Conservation (phyloP, 1,284 basidiomycete genomes). For the Malassezia sympodialis region DNA sequence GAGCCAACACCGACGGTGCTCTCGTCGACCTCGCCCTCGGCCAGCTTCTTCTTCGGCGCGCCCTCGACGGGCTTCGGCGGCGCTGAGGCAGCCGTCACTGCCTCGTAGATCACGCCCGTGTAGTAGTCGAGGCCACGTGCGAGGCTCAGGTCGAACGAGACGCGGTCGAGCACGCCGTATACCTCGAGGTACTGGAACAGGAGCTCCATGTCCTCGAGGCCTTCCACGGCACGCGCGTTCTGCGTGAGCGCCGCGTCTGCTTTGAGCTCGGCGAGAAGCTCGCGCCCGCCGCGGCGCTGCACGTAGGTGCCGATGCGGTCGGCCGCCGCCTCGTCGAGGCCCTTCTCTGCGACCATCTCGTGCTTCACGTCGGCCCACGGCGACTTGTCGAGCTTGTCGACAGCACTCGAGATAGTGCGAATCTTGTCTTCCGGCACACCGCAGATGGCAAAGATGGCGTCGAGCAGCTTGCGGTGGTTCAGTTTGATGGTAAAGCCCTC, state of each 20-base stretch:
- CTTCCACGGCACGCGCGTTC: conserved; percentile 65
- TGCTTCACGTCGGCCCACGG: conserved; percentile 86
- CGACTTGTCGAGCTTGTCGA: conserved; percentile 93
- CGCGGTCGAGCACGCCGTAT: conserved; percentile 62
- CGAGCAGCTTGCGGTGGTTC: conserved; percentile 88
- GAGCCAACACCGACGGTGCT: conserved; percentile 88
- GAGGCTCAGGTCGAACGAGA: conserved; percentile 91
- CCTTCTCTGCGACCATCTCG: conserved; percentile 95
- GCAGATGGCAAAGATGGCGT: conserved; percentile 93
- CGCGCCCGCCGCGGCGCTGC: conserved; percentile 60
- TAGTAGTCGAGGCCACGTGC: conserved; percentile 97
- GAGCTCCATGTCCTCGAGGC: conserved; percentile 78
- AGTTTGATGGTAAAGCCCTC: conserved; percentile 84
- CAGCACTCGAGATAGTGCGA: conserved; percentile 86
- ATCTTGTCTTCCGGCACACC: conserved; percentile 87
- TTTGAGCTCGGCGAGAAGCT: conserved; percentile 66
- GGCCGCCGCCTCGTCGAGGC: conserved; percentile 68
- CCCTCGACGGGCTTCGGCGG: conserved; percentile 61
- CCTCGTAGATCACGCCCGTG: conserved; percentile 97
- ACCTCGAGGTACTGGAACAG: conserved; percentile 75
- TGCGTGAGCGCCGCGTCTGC: conserved; percentile 60
- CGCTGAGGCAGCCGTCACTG: conserved; percentile 80
- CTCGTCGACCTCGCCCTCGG: conserved; percentile 74
- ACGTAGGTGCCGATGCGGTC: conserved; percentile 97
- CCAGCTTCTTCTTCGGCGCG: conserved; percentile 52